Evolutionary conservation across 2,329 filamentous ascomycete species (phyloP).

Genomic region (Colletotrichum navitas): DNA sequence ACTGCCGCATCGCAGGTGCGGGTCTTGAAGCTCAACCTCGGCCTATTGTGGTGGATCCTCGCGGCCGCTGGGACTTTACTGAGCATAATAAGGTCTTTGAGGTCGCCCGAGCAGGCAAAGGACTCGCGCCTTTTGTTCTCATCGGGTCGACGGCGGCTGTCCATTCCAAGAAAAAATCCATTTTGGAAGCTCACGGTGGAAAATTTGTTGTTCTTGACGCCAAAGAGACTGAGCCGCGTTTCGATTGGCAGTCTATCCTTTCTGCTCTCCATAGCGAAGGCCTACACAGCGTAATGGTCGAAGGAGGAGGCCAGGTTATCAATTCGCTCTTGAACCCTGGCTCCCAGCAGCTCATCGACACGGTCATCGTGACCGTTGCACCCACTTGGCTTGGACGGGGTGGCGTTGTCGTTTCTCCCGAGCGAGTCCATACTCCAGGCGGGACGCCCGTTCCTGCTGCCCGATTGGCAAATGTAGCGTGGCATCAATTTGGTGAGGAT

Average conservation of each 20-base stretch:
- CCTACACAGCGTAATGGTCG: constrained; percentile 87
- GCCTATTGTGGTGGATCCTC: constrained; percentile 86
- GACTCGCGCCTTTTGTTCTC: constrained; percentile 81
- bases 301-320: constrained; percentile 87
- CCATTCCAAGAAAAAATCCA: constrained; percentile 54
- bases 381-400: constrained; percentile 90
- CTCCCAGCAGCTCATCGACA: constrained; percentile 74
- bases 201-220: constrained; percentile 60
- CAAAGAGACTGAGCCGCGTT: constrained; percentile 53
- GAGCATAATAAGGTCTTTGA: constrained; percentile 73
- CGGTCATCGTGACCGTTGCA: constrained; percentile 89
- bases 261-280: constrained; percentile 68
- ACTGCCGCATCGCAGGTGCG: constrained; percentile 78
- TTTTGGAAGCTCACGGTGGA: constrained; percentile 65
- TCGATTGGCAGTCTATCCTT: constrained; percentile 76
- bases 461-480: constrained; percentile 75
- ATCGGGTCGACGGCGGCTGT: constrained; percentile 57
- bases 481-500: constrained; percentile 85
- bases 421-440: constrained; percentile 62
- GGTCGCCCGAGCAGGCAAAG: constrained; percentile 73
- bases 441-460: constrained; percentile 71
- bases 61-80: constrained; percentile 76
- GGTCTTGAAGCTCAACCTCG: constrained; percentile 74
- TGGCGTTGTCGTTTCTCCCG: constrained; percentile 83
- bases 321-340: constrained; percentile 79